Evolutionary conservation across 768 basidiomycete species (phyloP).

Genomic region (Coprinellus micaceus): DNA sequence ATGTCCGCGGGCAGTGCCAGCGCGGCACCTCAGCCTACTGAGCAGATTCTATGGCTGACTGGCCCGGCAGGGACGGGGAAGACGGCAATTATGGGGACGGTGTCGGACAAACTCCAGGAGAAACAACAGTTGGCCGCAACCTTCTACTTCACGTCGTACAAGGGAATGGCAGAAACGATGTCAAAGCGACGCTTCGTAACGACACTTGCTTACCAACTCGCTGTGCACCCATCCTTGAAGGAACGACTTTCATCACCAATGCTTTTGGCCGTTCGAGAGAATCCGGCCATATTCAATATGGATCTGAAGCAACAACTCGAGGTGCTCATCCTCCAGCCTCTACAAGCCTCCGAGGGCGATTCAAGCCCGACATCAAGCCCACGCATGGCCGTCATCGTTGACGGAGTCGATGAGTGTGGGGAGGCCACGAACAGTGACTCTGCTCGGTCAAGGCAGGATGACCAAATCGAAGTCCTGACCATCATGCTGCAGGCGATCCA

Average conservation of each 20-base stretch:
- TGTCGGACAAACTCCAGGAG: too few relatives aligned
- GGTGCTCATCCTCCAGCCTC: background rate
- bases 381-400: conserved; percentile 1
- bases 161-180: too few relatives aligned
- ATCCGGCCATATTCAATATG: background rate
- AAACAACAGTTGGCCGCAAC: too few relatives aligned
- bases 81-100: too few relatives aligned
- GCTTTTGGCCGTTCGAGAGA: background rate
- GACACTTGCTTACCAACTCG: background rate
- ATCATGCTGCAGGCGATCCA: background rate
- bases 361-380: background rate
- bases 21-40: too few relatives aligned
- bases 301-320: background rate
- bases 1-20: too few relatives aligned
- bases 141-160: too few relatives aligned
- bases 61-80: too few relatives aligned
- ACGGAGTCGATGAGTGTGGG: conserved; percentile 6
- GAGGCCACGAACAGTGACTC: background rate
- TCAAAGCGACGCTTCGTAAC: background rate
- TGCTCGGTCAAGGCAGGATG: background rate
- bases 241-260: background rate
- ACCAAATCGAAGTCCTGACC: background rate
- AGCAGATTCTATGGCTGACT: too few relatives aligned
- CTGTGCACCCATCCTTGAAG: background rate
- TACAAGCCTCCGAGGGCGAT: background rate